Evolutionary conservation across 2,329 filamentous ascomycete species (phyloP), one percentile per base, ranked within the genome.

Genomic region (Septoria linicola): DNA sequence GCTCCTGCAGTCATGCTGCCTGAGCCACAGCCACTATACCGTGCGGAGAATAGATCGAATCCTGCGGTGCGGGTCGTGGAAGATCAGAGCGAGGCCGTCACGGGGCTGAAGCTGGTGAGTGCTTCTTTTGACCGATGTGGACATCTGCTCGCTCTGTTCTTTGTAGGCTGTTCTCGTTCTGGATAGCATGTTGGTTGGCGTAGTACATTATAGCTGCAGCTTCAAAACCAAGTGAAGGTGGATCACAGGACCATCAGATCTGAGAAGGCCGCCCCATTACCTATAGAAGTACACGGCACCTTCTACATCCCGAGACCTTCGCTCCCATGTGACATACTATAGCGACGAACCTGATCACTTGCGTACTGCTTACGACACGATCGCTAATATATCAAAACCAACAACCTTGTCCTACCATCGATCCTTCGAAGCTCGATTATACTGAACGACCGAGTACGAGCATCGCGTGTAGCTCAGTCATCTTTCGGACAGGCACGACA

Each of bases 231-330:
- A 21, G 27, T 35, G 39, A 17, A 35, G 10, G 30, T 25, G 49
- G 36, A 51, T 44, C 53, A 59, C 42, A 49, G 40, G 50, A 57
- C 51, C 42, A 42, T 30, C 45, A 48, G 51, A 41, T 49, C 41
- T 19, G 32, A 53, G 47, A 57, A 34, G 43, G 23, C 45, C 41
- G 39, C 49, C 39, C 40, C 3, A 8, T 40, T 14, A 30, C 37
- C 42, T 20, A 23, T 30, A 50, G 32, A 48, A 34, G 42, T 35
- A 41, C 40, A 23, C 44, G 34, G 23, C 43, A 25, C 47, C 47
- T 40, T 19, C 35, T 40, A 41, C 55, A 48, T 51, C 53, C 55
- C 53, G 51, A 58, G 58, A 58, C 53, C 53, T 44, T 27, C 40
- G 13, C 35, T 51, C 36, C 37, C 58, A 53, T 51, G 58, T 58